These are phyloP conservation scores for Alternaria conjuncta DNA, from an alignment of 2,329 filamentous ascomycete species.

Conservation along the genomic window DNA sequence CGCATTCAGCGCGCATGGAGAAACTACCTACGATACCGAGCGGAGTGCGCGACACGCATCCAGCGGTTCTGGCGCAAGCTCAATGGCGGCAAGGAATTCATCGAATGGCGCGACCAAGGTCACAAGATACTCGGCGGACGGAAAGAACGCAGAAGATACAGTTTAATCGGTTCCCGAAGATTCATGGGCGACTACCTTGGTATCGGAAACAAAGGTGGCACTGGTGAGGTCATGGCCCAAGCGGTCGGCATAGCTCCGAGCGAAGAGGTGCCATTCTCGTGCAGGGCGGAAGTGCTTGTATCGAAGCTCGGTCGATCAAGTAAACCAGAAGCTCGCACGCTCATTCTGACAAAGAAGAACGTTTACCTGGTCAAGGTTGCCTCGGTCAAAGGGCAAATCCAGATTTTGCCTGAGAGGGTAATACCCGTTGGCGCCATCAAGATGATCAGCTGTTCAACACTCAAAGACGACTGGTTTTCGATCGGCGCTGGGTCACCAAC, in stretches of 20 bases:
- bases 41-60: constrained; percentile 90
- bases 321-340: constrained; percentile 84
- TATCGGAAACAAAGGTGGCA: constrained; percentile 78
- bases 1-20: constrained; percentile 97
- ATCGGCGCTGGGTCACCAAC: constrained; percentile 87
- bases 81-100: constrained; percentile 85
- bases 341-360: constrained; percentile 84
- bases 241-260: constrained; percentile 73
- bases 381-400: constrained; percentile 79
- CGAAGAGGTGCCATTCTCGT: constrained; percentile 86
- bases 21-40: constrained; percentile 90
- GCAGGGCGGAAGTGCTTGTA: constrained; percentile 85
- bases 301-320: constrained; percentile 96
- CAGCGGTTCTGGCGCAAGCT: constrained; percentile 96
- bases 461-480: constrained; percentile 97
- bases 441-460: constrained; percentile 78
- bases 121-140: constrained; percentile 80
- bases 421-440: constrained; percentile 88
- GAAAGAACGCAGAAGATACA: constrained; percentile 91
- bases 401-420: constrained; percentile 80
- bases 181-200: constrained; percentile 97
- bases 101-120: constrained; percentile 86
- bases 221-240: constrained; percentile 79
- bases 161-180: constrained; percentile 85
- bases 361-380: constrained; percentile 89